Evolutionary conservation across 345 rosid species (phyloP).

Genomic region (Punica granatum): DNA sequence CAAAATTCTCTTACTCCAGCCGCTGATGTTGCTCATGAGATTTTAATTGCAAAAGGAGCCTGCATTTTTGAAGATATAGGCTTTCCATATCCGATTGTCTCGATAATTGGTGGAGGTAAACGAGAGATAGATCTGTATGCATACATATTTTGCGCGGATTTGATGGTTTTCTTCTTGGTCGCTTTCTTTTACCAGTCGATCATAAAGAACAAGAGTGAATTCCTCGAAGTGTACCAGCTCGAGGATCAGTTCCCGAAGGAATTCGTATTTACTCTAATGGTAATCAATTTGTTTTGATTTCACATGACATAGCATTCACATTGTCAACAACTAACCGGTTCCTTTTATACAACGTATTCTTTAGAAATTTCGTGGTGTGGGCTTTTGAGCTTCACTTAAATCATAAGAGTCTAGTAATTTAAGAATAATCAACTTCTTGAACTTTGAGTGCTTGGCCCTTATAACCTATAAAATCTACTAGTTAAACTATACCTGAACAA

Average conservation of each 20-base stretch:
- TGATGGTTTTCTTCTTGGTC: constrained; percentile 35
- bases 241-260: constrained; percentile 46
- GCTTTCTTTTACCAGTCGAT: constrained; percentile 33
- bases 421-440: background rate
- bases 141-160: constrained; percentile 40
- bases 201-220: constrained; percentile 38
- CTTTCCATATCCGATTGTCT: constrained; percentile 33
- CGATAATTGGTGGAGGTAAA: constrained; percentile 40
- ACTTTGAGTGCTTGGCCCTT: background rate
- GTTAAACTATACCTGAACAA: background rate
- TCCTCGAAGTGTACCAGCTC: constrained; percentile 45
- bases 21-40: constrained; percentile 37
- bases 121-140: constrained; percentile 38
- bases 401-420: background rate
- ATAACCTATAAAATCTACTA: background rate
- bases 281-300: constrained; percentile 10
- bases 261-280: constrained; percentile 36
- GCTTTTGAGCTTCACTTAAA: background rate
- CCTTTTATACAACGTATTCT: background rate
- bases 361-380: background rate
- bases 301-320: background rate
- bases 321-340: background rate
- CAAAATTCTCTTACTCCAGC: constrained; percentile 39
- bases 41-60: constrained; percentile 21
- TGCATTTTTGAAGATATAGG: constrained; percentile 22